These are phyloP conservation scores for Penicillium capsulatum DNA, from an alignment of 2,329 filamentous ascomycete species.

Conservation along the genomic window DNA sequence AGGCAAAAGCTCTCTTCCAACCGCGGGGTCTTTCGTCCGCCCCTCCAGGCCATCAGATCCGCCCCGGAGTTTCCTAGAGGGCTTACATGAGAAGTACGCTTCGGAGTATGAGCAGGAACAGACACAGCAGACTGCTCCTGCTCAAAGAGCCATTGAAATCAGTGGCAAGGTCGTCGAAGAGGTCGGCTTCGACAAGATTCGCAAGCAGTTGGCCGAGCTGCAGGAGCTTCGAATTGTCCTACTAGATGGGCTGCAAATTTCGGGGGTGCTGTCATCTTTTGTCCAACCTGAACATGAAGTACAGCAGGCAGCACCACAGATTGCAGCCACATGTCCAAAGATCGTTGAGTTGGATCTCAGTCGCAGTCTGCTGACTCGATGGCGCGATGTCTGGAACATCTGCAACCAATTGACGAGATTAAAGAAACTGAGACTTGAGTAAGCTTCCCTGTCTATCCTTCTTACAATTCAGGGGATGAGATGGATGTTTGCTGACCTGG, in stretches of 20 bases:
- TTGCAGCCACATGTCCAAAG: slow-evolving; percentile 55
- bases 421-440: slow-evolving; percentile 67
- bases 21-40: slow-evolving; percentile 81
- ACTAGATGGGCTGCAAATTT: slow-evolving; percentile 69
- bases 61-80: slow-evolving; percentile 70
- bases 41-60: slow-evolving; percentile 66
- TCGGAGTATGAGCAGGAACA: slow-evolving; percentile 48
- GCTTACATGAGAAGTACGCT: slow-evolving; percentile 79
- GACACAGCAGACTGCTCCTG: slow-evolving; percentile 1
- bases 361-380: slow-evolving; percentile 69
- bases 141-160: slow-evolving; percentile 61
- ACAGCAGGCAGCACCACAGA: slow-evolving; percentile 38
- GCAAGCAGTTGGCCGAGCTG: slow-evolving; percentile 69
- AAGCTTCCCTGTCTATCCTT: slow-evolving; percentile 31
- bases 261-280: slow-evolving; percentile 30
- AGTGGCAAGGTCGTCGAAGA: slow-evolving; percentile 83
- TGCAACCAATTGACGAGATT: slow-evolving; percentile 66
- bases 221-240: slow-evolving; percentile 75
- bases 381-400: slow-evolving; percentile 65
- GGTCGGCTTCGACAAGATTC: slow-evolving; percentile 91
- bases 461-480: background rate
- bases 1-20: slow-evolving; percentile 61
- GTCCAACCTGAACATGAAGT: slow-evolving; percentile 14
- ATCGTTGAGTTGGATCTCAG: slow-evolving; percentile 76
- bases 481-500: slow-evolving; percentile 14